These are phyloP conservation scores for Erodium texanum DNA, from an alignment of 441 rosid genomes.

Conservation along the genomic window DNA sequence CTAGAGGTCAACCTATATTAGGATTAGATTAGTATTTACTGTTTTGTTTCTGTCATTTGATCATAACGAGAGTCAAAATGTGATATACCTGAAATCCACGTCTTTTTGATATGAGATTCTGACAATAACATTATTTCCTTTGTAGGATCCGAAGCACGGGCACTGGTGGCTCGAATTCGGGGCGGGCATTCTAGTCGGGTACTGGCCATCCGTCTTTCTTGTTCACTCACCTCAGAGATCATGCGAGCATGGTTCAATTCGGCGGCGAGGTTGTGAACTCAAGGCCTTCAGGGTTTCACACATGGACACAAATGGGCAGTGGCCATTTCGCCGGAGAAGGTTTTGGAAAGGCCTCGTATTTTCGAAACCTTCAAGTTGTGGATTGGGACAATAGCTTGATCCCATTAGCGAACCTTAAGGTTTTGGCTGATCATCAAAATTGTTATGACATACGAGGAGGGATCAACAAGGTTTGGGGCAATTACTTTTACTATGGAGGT, in stretches of 20 bases:
- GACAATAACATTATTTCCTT: no score
- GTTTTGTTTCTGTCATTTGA: no score
- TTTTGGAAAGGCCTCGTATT: constrained; percentile 80
- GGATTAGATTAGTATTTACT: no score
- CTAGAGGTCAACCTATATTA: no score
- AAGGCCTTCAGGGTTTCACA: constrained; percentile 61
- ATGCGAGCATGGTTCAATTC: constrained; percentile 87
- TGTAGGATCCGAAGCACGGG: constrained; percentile 94
- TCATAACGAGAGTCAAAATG: no score
- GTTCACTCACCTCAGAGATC: constrained; percentile 69
- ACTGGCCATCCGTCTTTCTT: constrained; percentile 86
- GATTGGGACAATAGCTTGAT: constrained; percentile 87
- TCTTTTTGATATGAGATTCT: no score
- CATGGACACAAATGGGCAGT: constrained; percentile 89
- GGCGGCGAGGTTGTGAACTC: constrained; percentile 87
- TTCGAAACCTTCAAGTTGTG: constrained; percentile 74
- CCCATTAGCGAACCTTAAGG: constrained; percentile 53
- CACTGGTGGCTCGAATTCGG: constrained; percentile 99
- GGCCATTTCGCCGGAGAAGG: constrained; percentile 90
- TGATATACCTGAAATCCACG: no score
- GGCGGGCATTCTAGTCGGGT: constrained; percentile 74
- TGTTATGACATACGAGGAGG: constrained; percentile 90
- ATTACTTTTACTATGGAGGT: constrained; percentile 89
- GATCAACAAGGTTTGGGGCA: constrained; percentile 78
- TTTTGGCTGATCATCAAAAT: constrained; percentile 74